Evolutionary conservation across 495 filamentous ascomycete species (phyloP), one percentile per base, ranked within the genome.

Genomic region (Trichoderma gamsii): DNA sequence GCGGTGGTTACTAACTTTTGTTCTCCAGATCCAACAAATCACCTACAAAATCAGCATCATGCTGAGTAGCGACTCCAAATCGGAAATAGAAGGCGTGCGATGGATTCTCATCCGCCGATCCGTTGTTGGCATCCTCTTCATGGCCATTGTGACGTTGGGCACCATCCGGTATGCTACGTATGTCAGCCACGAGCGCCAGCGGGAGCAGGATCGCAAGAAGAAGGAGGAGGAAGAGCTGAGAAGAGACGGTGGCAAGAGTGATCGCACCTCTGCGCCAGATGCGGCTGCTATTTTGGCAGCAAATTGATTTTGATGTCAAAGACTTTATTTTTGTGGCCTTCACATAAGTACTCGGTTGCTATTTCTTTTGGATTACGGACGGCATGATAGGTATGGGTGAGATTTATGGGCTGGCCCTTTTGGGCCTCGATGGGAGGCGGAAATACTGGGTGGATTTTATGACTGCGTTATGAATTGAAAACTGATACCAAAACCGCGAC

Each of bases 1-100:
- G 5, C 43, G 44, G 18, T 65, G 67, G 43, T 38, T 68, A 67
- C 70, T 79, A 70, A 75, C 71, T 71, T 21, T 32, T 25, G 25
- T 32, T 25, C 43, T 70, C 15, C 80, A 91, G 82, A 95, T 97
- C 35, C 92, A 95, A 80, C 90, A 97, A 76, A 79, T 97, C 69
- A 95, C 94, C 79, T 94, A 97, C 77, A 94, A 94, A 74, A 97
- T 98, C 74, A 93, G 89, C 11, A 90, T 97, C 38, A 83, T 82
- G 16, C 81, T 99, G 49, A 92, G 90, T 73, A 92, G 90, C 69
- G 95, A 97, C 74, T 82, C 88, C 18, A 93, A 92, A 74, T 92
- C 89, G 32, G 92, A 97, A 71, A 92, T 97, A 59, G 95, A 99
- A 76, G 90, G 89, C 2, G 72, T 99, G 44, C 80, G 95, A 66